Evolutionary conservation across 1,284 basidiomycete genomes (phyloP), one percentile per base, ranked within the genome.

Genomic region (Coniferiporia sulphurascens): DNA sequence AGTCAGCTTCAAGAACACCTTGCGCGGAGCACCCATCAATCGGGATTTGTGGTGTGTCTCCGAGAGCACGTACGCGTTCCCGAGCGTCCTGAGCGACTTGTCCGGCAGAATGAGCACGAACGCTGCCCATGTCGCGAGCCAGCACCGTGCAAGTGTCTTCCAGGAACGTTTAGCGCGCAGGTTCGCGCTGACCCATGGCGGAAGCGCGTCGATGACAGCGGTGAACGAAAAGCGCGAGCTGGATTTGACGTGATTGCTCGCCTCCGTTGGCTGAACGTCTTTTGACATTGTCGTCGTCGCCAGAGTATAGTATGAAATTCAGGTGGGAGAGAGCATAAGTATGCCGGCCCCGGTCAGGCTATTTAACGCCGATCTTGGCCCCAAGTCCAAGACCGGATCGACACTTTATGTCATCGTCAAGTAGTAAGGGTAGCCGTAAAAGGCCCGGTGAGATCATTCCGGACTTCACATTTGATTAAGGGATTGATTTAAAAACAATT

Each of bases 91-190:
- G 34, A 70, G 60, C 8, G 66, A 64, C 17, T 55, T 63, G 19
- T 63, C 50, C 13, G 70, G 68, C 17, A 71, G 60, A 1, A 71
- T 50, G 55, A 71, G 53, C 43, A 71, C 36, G 22, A 70, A 66
- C n/a, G 67, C 56, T 0, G 57, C 66, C 67, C 67, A 71, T n/a
- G 68, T 56, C 12, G 64, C 65, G 35, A 71, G 51, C 69, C 69
- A 71, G 36, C 65, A 68, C 21, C 68, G 64, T 32, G 65, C 64
- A 27, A 69, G 64, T 32, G 64, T 49, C 63, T 68, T 68, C 45
- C 58, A 62, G 12, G 66, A 66, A 21, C 55, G 56, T 27, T 27
- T 62, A 17, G 64, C 66, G 22, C 55, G 60, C 27, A 69, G 48
- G 43, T 69, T 68, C n/a, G 48, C 48, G 12, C 58, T 46, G 10